Evolutionary conservation across 306 rosid species (phyloP), one percentile per base, ranked within the genome.

Genomic region (Purshia tridentata): DNA sequence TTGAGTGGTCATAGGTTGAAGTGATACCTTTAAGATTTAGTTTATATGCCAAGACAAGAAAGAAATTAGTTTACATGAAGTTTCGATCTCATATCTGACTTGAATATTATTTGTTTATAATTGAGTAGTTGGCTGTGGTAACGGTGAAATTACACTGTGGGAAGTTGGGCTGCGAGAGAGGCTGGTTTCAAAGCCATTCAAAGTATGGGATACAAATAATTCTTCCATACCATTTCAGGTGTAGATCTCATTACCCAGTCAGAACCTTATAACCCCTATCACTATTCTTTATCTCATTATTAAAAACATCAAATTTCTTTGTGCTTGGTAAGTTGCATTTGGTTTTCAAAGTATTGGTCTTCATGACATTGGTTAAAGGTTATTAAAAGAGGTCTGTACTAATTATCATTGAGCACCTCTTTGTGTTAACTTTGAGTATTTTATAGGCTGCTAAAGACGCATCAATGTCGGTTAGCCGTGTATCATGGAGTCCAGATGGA

Each of bases 401-500:
- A 39, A 45, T 15, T 35, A 57, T 46, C 67, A 61, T 9, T 57
- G 19, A 46, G 11, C 67, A 15, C n/a, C 10, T 10, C 47, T 16
- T 48, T 53, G 54, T 53, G 39, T 53, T 75, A 55, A 65, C 72
- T 7, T n/a, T 6, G 41, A 44, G 40, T 45, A 40, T 66, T 19
- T 65, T 54, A 23, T 83, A 89, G 94, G 81, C 81, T 62, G 84
- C 84, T 47, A 44, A 86, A 75, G 94, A 89, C 75, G 51, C 73
- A 58, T 66, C 84, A 60, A 79, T 88, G 48, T 82, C 94, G 65
- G 82, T 84, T 45, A 86, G 76, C 50, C 82, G 93, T 69, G 89
- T 88, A 76, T 47, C 85, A 14, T 89, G 94, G 94, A 89, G 89
- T 80, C 88, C 85, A 35, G 94, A 86, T 59, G 94, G 91, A 77